These are phyloP conservation scores for Fremontodendron californicum DNA, from an alignment of 345 rosid genomes.

Conservation along the genomic window DNA sequence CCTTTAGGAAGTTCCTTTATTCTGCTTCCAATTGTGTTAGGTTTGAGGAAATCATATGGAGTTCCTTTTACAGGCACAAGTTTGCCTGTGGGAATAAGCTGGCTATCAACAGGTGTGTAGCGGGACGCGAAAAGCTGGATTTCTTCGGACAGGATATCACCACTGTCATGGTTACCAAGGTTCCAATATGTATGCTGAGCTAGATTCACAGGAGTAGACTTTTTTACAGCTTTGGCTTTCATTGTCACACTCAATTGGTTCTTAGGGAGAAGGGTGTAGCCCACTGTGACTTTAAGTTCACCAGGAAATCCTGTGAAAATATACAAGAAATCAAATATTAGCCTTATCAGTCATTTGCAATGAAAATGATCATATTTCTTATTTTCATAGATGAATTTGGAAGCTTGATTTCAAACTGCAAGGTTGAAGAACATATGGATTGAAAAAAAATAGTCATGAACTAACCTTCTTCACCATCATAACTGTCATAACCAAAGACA, in stretches of 20 bases:
- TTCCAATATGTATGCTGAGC: constrained; percentile 87
- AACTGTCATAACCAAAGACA: constrained; percentile 43
- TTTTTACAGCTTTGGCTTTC: constrained; percentile 50
- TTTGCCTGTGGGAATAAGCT: constrained; percentile 77
- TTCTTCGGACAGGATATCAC: constrained; percentile 56
- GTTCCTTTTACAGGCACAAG: constrained; percentile 40
- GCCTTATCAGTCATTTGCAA: too few relatives aligned
- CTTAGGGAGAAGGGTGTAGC: constrained; percentile 48
- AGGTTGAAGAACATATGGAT: not conserved
- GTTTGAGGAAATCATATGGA: constrained; percentile 57
- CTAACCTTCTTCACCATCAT: constrained; percentile 74
- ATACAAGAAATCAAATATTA: not conserved
- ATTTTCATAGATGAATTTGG: not conserved
- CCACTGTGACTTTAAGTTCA: constrained; percentile 47
- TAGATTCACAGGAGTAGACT: constrained; percentile 68
- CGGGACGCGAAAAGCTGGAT: constrained; percentile 44
- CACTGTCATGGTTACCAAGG: constrained; percentile 64
- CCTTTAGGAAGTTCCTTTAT: constrained; percentile 50
- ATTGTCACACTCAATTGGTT: constrained; percentile 56
- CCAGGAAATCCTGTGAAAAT: constrained; percentile 68
- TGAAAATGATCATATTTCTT: not conserved
- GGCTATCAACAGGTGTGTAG: constrained; percentile 60
- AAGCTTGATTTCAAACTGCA: not conserved
- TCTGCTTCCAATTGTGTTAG: constrained; percentile 42
- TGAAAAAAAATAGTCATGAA: not conserved